A percentile compares a stretch with the other conserved stretches of the same genome.
These are phyloP conservation scores for Ilex paraguariensis DNA, from an alignment of 305 asterid genomes.

Conservation along the genomic window DNA sequence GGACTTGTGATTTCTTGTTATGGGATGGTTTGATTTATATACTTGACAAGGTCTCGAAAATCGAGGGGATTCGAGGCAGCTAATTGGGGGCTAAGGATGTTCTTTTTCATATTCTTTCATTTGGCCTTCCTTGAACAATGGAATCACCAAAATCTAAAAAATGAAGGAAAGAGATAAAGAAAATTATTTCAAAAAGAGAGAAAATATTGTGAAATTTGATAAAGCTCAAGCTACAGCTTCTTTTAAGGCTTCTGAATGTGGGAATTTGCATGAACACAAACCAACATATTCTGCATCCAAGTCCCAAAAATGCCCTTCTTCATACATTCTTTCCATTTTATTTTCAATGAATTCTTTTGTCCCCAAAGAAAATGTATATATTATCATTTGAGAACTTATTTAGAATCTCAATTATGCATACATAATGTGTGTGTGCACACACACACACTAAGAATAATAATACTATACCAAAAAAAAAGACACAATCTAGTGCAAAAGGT, in stretches of 20 bases:
- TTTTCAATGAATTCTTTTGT: no score
- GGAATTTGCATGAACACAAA: constrained; percentile 26
- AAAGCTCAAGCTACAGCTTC: constrained; percentile 44
- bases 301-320: constrained; percentile 31
- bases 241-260: constrained; percentile 49
- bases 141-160: constrained; percentile 27
- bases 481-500: no score
- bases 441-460: no score
- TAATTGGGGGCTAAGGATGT: constrained; percentile 23
- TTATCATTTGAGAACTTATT: no score
- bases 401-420: no score
- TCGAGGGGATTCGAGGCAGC: constrained; percentile 35
- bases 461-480: no score
- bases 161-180: not conserved
- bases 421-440: no score
- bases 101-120: constrained; percentile 29
- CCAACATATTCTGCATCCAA: constrained; percentile 34
- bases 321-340: no score
- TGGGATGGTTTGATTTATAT: constrained; percentile 46
- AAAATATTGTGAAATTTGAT: constrained; percentile 51
- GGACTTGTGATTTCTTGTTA: constrained; percentile 30
- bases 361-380: no score
- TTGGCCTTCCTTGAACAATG: constrained; percentile 36
- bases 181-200: constrained; percentile 5
- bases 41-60: constrained; percentile 36